phyloP scores from a whole-genome alignment of 176 grass and related monocot species.

The Triticum timopheevii region DNA sequence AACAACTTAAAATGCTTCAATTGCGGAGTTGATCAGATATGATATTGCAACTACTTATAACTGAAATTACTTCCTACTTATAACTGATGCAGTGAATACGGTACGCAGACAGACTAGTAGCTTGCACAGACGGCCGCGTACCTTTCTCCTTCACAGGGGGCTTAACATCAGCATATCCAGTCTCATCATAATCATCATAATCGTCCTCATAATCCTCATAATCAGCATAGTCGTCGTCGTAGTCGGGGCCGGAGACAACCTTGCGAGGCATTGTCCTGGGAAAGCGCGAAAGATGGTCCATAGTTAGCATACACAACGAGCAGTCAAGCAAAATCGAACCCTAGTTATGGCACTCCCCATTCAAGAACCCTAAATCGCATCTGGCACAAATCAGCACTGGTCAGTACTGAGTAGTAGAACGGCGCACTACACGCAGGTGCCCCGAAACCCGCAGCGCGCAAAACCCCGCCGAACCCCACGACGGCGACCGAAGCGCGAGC shows the following conservation, averaged over 20 bases:
- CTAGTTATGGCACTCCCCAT: background rate
- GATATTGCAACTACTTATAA: background rate
- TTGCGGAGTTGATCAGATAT: background rate
- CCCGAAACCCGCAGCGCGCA: background rate
- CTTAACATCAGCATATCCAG: background rate
- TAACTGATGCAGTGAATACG: background rate
- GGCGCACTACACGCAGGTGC: background rate
- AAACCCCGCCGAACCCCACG: background rate
- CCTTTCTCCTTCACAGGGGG: conserved; percentile 35
- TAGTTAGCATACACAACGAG: background rate
- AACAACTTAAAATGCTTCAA: background rate
- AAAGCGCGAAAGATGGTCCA: background rate
- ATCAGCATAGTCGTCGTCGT: conserved; percentile 52
- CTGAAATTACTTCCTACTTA: background rate
- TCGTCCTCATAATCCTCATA: conserved; percentile 60
- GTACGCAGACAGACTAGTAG: background rate
- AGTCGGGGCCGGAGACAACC: conserved; percentile 58
- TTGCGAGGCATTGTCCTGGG: conserved; percentile 80
- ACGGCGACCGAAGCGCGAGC: too few relatives aligned
- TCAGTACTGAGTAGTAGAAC: background rate
- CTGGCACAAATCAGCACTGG: background rate
- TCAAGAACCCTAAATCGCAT: background rate
- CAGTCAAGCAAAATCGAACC: background rate
- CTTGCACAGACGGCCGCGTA: conserved; percentile 24
- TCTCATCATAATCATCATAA: conserved; percentile 56